These are phyloP conservation scores for Musa acuminata DNA, from an alignment of 176 grass and related monocot species.

Conservation along the genomic window DNA sequence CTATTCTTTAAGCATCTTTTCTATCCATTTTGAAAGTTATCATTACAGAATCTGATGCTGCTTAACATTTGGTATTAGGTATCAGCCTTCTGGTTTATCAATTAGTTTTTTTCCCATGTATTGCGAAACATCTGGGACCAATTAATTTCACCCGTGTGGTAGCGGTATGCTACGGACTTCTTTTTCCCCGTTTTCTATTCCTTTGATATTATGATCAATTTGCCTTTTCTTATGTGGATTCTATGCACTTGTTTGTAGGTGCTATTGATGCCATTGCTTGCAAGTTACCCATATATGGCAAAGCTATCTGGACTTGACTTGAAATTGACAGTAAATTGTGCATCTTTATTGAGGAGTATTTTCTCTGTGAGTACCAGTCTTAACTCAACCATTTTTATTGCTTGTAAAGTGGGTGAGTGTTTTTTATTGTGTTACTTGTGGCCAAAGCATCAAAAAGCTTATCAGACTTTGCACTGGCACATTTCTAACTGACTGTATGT, in stretches of 20 bases:
- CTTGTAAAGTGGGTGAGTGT: background rate
- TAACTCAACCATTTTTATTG: background rate
- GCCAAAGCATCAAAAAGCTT: background rate
- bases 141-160: background rate
- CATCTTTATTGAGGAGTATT: constrained; percentile 2
- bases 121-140: background rate
- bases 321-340: background rate
- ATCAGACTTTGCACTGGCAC: background rate
- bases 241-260: background rate
- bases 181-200: background rate
- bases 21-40: too few species aligned
- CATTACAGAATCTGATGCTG: background rate
- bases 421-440: background rate
- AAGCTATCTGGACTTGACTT: background rate
- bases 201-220: background rate
- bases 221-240: background rate
- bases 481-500: background rate
- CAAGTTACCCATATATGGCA: constrained; percentile 10
- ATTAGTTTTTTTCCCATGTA: background rate
- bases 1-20: too few species aligned
- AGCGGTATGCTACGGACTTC: background rate
- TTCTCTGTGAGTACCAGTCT: constrained; percentile 3
- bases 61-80: background rate
- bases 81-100: constrained; percentile 11
- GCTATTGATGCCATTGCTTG: constrained; percentile 7